Conservation (phyloP, 176 grass and related monocot species). For the Lolium rigidum region DNA sequence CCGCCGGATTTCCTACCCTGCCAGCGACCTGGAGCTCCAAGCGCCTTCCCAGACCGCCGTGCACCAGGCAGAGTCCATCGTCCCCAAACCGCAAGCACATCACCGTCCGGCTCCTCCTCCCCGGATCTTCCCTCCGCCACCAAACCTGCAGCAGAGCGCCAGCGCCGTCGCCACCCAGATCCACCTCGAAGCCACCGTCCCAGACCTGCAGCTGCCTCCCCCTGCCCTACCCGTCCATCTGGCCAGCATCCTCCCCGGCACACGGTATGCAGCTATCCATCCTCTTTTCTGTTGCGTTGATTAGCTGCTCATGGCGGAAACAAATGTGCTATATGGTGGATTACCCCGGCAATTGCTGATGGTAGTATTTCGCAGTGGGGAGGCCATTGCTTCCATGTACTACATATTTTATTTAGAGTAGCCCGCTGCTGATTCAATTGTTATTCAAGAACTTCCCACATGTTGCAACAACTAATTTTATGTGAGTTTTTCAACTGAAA, state of each 20-base stretch:
- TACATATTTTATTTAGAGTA: background rate
- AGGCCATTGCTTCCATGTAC: background rate
- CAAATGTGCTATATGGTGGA: background rate
- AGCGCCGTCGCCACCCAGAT: background rate
- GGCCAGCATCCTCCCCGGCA: background rate
- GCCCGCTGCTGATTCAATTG: background rate
- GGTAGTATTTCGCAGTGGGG: background rate
- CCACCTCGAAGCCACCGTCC: background rate
- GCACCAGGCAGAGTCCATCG: background rate
- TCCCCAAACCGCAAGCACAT: background rate
- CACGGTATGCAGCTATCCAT: background rate
- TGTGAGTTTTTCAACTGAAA: background rate
- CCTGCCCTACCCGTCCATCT: background rate
- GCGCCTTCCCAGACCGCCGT: background rate
- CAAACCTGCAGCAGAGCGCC: background rate
- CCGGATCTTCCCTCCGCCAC: background rate
- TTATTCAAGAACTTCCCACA: background rate
- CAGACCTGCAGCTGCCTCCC: background rate
- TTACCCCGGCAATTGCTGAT: background rate
- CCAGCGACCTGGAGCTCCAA: background rate
- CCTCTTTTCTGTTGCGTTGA: background rate
- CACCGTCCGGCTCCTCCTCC: background rate
- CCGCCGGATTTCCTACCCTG: background rate
- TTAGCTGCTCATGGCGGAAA: background rate
- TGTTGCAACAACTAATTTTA: background rate